Evolutionary conservation across 495 filamentous ascomycete genomes (phyloP), one percentile per base, ranked within the genome.

Genomic region (Terfezia boudieri): DNA sequence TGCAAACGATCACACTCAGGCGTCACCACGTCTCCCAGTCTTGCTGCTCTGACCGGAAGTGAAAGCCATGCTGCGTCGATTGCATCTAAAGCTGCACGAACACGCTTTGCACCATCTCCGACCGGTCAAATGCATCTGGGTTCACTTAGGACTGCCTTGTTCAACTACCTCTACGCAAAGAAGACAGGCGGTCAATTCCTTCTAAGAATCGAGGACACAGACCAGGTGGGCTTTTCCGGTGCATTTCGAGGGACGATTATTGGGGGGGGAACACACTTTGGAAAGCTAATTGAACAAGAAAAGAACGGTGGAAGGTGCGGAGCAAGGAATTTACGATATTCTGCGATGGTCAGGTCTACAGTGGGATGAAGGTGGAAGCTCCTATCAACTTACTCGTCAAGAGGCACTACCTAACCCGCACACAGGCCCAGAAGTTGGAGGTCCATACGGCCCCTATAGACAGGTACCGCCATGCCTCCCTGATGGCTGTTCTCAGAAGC

Each of bases 41-140:
- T 20, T 20, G 20, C 20, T 2, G 20, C 20, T 20, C 20, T 20
- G 20, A 2, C 20, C 17, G 12, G 41, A 14, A 20, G 41, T 46
- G 8, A 14, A 46, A 20, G 41, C 1, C 37, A 22, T 41, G 55
- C 51, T 16, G 11, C 5, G n/a, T 0, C 46, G 14, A 64, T 60
- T 0, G 17, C 12, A 20, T 20, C 41, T 14, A 14, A 14, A 14
- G 86, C 90, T 49, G 86, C 83, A 32, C 75, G 90, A 55, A 95
- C 90, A 23, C 81, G 90, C 49, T 98, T 98, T 69, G 90, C 90
- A 1, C 90, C 90, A 14, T 95, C 89, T 3, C 90, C 90, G 2
- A 98, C 90, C 8, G 90, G 90, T 16, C 84, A 86, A 66, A 73
- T 96, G 16, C 90, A 98, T 68, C 74, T 98, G 37, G 90, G 90